phyloP scores from a whole-genome alignment of 1,139 yeast genomes.

The Hansenula sp. region DNA sequence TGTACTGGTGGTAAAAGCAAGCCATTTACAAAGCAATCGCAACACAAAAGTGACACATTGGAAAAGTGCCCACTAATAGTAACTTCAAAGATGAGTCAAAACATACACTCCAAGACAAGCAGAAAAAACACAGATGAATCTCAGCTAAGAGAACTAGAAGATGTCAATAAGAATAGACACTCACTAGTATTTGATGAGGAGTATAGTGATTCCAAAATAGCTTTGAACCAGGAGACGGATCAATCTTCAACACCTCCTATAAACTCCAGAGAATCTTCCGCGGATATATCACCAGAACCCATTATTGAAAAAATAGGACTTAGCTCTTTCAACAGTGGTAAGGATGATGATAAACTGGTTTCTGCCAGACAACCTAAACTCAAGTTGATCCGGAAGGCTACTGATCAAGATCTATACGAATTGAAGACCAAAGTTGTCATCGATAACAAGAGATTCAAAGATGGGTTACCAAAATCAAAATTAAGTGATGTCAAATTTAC shows the following conservation, averaged over 20 bases:
- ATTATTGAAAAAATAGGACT: not conserved
- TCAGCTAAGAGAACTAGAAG: not conserved
- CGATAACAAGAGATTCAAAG: conserved; percentile 29
- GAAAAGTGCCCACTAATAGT: no score
- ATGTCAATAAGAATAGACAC: not conserved
- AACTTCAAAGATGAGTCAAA: no score
- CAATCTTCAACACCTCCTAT: not conserved
- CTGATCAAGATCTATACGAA: conserved; percentile 8
- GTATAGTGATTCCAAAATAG: not conserved
- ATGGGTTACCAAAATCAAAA: conserved; percentile 29
- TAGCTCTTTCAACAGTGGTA: no score
- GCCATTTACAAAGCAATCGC: not conserved
- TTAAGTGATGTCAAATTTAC: conserved; percentile 45
- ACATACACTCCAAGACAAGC: not conserved
- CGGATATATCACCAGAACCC: not conserved
- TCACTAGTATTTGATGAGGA: not conserved
- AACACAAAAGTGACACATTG: not conserved
- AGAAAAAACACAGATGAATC: not conserved
- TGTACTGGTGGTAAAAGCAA: no score
- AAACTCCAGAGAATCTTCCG: not conserved
- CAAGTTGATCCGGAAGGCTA: conserved; percentile 1
- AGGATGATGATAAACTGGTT: not conserved
- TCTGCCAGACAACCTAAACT: not conserved
- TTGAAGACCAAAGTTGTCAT: conserved; percentile 13
- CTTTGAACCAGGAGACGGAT: not conserved